Evolutionary conservation across 352 stramenopile genomes (phyloP).

Genomic region (Phytophthora tentaculata): DNA sequence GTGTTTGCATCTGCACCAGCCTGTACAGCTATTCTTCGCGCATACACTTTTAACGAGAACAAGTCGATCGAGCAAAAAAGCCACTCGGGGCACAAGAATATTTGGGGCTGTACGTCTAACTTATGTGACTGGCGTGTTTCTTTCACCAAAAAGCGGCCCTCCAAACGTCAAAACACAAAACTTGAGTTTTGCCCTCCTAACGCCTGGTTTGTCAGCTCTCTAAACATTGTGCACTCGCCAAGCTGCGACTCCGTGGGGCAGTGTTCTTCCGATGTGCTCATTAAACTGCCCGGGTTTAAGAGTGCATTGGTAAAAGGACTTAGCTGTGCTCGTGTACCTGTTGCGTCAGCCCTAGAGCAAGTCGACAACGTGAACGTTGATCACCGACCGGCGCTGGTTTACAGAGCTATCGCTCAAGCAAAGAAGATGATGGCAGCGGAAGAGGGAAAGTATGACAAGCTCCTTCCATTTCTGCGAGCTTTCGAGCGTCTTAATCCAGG

Average conservation of each 20-base stretch:
- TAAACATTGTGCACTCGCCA: not conserved
- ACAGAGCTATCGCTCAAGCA: not conserved
- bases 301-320: not conserved
- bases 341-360: not conserved
- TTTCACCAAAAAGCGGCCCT: not conserved
- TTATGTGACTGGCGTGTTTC: conserved; percentile 7
- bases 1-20: too few species aligned
- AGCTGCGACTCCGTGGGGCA: conserved; percentile 1
- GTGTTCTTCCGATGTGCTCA: not conserved
- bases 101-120: not conserved
- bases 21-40: not conserved
- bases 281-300: conserved; percentile 5
- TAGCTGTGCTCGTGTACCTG: not conserved
- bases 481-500: conserved; percentile 4
- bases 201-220: conserved; percentile 6
- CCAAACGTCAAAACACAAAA: conserved; percentile 7
- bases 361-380: conserved; percentile 5
- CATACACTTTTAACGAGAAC: too few species aligned
- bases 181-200: not conserved
- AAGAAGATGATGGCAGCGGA: conserved; percentile 6
- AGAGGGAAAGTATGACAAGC: conserved; percentile 3
- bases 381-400: not conserved
- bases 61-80: conserved; percentile 14
- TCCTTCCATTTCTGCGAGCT: not conserved
- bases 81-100: not conserved